Evolutionary conservation across 768 basidiomycete species (phyloP).

Genomic region (Lactarius hengduanensis): DNA sequence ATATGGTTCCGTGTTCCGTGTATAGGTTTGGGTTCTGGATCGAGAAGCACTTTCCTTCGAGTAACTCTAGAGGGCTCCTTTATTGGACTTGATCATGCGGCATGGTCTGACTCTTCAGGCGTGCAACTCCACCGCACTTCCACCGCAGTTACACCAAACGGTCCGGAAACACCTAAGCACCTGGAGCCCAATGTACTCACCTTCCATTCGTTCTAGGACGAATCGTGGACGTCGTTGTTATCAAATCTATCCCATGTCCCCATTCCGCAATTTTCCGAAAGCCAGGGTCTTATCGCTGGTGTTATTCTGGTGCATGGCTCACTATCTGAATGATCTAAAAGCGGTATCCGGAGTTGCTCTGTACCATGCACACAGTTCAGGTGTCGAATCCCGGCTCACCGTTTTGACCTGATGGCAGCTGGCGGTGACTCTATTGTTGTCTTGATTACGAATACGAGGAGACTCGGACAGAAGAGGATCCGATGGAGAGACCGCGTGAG

Average conservation of each 20-base stretch:
- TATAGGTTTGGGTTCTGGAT: not conserved
- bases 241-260: not conserved
- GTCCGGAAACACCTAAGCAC: not conserved
- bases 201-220: not conserved
- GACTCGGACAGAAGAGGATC: not conserved
- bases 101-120: not conserved
- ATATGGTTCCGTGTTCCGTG: not conserved
- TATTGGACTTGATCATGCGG: not conserved
- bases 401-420: not conserved
- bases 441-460: not conserved
- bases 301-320: not conserved
- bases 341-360: not conserved
- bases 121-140: not conserved
- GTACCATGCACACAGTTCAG: not conserved
- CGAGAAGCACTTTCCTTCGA: not conserved
- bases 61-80: not conserved
- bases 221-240: not conserved
- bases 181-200: not conserved
- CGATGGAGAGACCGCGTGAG: not conserved
- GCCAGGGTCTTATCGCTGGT: not conserved
- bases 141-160: not conserved
- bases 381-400: not conserved
- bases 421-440: not conserved
- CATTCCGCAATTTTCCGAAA: not conserved
- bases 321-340: not conserved